phyloP scores from a whole-genome alignment of 768 basidiomycete species.

The Suillus fuscotomentosus region DNA sequence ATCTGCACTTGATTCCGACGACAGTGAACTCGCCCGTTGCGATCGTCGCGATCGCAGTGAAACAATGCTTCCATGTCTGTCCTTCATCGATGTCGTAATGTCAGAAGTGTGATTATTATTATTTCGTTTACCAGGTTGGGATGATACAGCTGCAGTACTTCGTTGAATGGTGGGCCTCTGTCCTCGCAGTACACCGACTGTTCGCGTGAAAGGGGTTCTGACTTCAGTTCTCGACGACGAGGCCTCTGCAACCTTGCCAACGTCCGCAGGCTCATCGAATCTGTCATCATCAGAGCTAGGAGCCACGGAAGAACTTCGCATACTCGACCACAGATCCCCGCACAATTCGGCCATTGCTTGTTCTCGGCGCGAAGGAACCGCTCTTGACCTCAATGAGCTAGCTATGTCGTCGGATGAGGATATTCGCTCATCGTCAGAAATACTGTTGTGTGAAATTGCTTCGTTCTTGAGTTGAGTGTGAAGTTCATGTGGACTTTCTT shows the following conservation, averaged over 20 bases:
- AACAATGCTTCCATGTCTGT: too few relatives aligned
- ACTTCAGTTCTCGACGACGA: not conserved
- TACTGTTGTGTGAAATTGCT: not conserved
- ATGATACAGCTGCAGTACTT: not conserved
- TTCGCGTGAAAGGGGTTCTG: not conserved
- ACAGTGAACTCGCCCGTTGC: not conserved
- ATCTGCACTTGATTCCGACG: not conserved
- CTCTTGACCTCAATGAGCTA: not conserved
- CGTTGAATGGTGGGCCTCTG: not conserved
- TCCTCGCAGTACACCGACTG: not conserved
- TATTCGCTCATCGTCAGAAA: not conserved
- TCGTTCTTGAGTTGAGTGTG: not conserved
- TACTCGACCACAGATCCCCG: not conserved
- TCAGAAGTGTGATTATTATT: not conserved
- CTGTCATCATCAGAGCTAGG: not conserved
- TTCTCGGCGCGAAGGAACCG: not conserved
- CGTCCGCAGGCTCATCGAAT: not conserved
- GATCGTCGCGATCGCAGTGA: not conserved
- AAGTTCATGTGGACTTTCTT: not conserved
- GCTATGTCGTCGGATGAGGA: not conserved
- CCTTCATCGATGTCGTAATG: not conserved
- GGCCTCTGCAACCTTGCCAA: not conserved
- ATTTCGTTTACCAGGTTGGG: not conserved
- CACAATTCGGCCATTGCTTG: slow-evolving; percentile 1
- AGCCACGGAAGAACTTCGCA: not conserved